Conservation (phyloP, 306 rosid genomes). For the Quillaja saponaria region DNA sequence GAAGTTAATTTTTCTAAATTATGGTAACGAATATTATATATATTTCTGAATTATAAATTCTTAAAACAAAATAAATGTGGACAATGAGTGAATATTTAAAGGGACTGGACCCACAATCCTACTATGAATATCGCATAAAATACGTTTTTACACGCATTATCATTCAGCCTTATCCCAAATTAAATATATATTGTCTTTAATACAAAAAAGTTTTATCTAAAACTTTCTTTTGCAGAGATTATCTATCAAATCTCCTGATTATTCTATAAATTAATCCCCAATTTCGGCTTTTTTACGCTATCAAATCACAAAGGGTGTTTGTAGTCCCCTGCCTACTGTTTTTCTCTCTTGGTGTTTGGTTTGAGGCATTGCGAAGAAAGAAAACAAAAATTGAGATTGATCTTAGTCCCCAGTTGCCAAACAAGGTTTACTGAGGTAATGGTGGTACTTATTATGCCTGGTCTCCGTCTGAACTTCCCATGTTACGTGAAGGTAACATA, state of each 20-base stretch:
- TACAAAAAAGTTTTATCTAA: too few relatives aligned
- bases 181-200: too few relatives aligned
- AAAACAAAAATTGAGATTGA: conserved; percentile 56
- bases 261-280: not conserved
- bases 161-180: too few relatives aligned
- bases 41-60: too few relatives aligned
- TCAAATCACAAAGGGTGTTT: not conserved
- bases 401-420: conserved; percentile 70
- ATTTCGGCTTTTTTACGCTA: not conserved
- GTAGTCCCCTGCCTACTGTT: not conserved
- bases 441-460: conserved; percentile 73
- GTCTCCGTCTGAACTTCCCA: conserved; percentile 77
- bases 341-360: conserved; percentile 9
- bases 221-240: not conserved
- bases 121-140: too few relatives aligned
- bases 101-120: too few relatives aligned
- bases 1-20: too few relatives aligned
- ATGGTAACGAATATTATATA: too few relatives aligned
- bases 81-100: too few relatives aligned
- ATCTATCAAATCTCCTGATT: not conserved
- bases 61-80: too few relatives aligned
- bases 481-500: conserved; percentile 70
- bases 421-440: conserved; percentile 51
- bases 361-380: not conserved
- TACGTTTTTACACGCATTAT: too few relatives aligned